A percentile compares a stretch with the other conserved stretches of the same genome.
Evolutionary conservation across 176 grass and related monocot genomes (phyloP).

Genomic region (Oryza punctata): DNA sequence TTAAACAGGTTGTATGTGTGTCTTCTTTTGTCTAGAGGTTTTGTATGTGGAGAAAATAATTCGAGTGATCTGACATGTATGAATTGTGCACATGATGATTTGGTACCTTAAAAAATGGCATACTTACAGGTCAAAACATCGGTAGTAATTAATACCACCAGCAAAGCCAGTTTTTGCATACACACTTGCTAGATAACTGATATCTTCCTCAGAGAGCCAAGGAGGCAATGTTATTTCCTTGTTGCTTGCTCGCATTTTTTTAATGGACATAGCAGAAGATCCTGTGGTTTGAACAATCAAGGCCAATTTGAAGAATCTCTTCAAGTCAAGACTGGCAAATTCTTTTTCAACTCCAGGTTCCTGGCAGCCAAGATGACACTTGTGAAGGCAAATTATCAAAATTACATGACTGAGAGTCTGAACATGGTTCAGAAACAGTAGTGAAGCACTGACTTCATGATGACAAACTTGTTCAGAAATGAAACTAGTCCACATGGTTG

Average conservation of each 20-base stretch:
- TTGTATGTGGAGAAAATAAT: neutral
- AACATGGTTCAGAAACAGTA: neutral
- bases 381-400: neutral
- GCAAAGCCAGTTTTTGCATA: constrained; percentile 60
- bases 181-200: constrained; percentile 54
- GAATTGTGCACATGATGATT: neutral
- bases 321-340: constrained; percentile 50
- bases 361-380: constrained; percentile 28
- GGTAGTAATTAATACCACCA: constrained; percentile 59
- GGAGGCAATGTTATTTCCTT: constrained; percentile 47
- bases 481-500: neutral
- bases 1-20: neutral
- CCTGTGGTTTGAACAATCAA: constrained; percentile 33
- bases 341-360: constrained; percentile 65
- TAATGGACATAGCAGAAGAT: constrained; percentile 46
- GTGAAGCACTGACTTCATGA: constrained; percentile 8
- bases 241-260: constrained; percentile 24
- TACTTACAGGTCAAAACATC: constrained; percentile 55
- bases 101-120: neutral
- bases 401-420: neutral
- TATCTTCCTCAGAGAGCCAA: constrained; percentile 77
- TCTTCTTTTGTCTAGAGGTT: neutral
- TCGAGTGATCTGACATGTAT: neutral
- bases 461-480: neutral
- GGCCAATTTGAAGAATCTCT: constrained; percentile 53